These are phyloP conservation scores for Talaromyces thailandensis DNA, from an alignment of 495 filamentous ascomycete species.

Conservation along the genomic window DNA sequence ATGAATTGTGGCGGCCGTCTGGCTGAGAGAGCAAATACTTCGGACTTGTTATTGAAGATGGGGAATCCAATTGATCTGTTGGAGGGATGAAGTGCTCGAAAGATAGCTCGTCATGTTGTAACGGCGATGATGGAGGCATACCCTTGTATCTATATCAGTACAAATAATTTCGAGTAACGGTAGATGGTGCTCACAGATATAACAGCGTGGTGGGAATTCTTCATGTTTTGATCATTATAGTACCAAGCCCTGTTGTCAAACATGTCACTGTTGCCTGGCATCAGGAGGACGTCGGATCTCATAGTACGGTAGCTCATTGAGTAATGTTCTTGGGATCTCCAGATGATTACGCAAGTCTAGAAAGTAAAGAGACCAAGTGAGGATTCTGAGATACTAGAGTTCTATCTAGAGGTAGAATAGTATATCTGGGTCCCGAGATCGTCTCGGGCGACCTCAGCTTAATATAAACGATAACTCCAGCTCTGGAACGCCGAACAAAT, in stretches of 20 bases:
- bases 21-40: neutral
- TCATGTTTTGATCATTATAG: neutral
- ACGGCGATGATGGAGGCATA: neutral
- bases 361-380: neutral
- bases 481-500: neutral
- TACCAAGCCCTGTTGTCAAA: neutral
- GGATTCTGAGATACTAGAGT: neutral
- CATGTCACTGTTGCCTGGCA: neutral
- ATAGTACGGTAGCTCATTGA: neutral
- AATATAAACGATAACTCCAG: neutral
- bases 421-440: neutral
- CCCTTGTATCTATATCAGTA: neutral
- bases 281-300: neutral
- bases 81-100: slow-evolving; percentile 4
- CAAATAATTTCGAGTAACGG: neutral
- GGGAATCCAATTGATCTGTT: neutral
- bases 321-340: neutral
- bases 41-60: neutral
- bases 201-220: neutral
- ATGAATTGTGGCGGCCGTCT: neutral
- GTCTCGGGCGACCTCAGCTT: neutral
- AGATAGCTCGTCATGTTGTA: neutral
- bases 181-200: neutral
- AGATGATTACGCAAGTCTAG: no score
- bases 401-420: neutral